Evolutionary conservation across 805 yeast species (phyloP).

Genomic region (Ogataea polymorpha): DNA sequence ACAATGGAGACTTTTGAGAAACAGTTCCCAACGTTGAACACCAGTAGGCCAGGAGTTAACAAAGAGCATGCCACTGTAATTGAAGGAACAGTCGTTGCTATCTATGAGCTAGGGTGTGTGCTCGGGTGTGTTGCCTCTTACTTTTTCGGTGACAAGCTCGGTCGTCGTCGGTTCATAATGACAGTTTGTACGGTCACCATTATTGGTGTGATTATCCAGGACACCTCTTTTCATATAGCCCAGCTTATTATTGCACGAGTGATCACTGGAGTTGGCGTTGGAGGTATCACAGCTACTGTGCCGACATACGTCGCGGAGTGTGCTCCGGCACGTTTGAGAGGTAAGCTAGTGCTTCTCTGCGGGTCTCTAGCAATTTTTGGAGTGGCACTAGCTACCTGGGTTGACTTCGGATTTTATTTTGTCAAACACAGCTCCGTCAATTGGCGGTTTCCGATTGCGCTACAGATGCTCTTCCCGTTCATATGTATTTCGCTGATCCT

Average conservation of each 20-base stretch:
- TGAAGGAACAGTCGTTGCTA: neutral
- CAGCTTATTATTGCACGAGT: constrained; percentile 32
- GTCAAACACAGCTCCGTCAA: constrained; percentile 21
- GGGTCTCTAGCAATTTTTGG: constrained; percentile 47
- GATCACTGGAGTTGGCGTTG: constrained; percentile 61
- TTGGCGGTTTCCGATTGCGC: constrained; percentile 44
- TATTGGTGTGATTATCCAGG: neutral
- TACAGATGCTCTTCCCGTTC: constrained; percentile 47
- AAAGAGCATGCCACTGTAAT: constrained; percentile 6
- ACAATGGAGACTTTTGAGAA: constrained; percentile 4
- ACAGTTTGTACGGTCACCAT: neutral
- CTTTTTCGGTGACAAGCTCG: neutral
- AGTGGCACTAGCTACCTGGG: constrained; percentile 4
- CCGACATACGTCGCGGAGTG: constrained; percentile 66
- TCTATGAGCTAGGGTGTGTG: neutral
- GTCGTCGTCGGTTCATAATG: neutral
- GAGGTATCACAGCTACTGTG: constrained; percentile 60
- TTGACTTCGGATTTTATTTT: constrained; percentile 2
- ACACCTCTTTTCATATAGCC: neutral
- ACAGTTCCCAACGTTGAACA: constrained; percentile 2
- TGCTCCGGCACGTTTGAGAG: constrained; percentile 58
- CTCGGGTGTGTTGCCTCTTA: neutral
- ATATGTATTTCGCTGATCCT: constrained; percentile 29
- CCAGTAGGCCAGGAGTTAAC: constrained; percentile 1
- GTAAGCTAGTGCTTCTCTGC: constrained; percentile 35